Conservation (phyloP, 768 basidiomycete genomes). For the Leucocoprinus leucothites region DNA sequence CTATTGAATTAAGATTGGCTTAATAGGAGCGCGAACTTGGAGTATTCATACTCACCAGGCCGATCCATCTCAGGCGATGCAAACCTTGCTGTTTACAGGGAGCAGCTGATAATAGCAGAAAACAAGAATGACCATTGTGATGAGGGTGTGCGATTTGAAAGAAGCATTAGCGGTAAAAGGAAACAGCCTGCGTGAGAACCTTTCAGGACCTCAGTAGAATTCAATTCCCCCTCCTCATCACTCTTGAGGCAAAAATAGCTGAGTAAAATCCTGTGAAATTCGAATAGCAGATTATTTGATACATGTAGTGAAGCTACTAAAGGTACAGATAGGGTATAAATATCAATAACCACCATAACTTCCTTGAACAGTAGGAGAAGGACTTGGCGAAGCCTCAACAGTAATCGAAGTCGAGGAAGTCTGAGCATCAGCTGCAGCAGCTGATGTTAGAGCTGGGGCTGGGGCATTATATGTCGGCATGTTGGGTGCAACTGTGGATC, state of each 20-base stretch:
- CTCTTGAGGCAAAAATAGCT: not conserved
- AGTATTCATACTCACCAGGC: not conserved
- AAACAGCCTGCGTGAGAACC: not conserved
- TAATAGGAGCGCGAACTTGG: not conserved
- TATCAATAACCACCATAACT: not conserved
- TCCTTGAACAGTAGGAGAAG: not conserved
- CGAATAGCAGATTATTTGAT: not conserved
- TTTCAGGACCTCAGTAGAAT: not conserved
- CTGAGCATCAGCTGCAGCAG: not conserved
- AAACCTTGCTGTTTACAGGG: no score
- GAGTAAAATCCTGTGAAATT: no score
- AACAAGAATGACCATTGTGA: not conserved
- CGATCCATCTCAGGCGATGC: constrained; percentile 6
- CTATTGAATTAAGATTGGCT: not conserved
- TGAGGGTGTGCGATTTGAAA: not conserved
- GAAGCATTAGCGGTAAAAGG: not conserved
- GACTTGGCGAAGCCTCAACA: not conserved
- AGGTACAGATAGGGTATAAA: not conserved
- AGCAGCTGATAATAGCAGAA: no score
- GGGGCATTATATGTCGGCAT: not conserved
- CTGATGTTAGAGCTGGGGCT: not conserved
- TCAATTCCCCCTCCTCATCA: not conserved
- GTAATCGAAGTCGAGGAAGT: not conserved
- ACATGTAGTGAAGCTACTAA: not conserved
- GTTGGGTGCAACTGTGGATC: not conserved